A percentile compares a stretch with the other conserved stretches of the same genome.
Conservation (phyloP, 116 monocot genomes). For the Cymodocea nodosa region DNA sequence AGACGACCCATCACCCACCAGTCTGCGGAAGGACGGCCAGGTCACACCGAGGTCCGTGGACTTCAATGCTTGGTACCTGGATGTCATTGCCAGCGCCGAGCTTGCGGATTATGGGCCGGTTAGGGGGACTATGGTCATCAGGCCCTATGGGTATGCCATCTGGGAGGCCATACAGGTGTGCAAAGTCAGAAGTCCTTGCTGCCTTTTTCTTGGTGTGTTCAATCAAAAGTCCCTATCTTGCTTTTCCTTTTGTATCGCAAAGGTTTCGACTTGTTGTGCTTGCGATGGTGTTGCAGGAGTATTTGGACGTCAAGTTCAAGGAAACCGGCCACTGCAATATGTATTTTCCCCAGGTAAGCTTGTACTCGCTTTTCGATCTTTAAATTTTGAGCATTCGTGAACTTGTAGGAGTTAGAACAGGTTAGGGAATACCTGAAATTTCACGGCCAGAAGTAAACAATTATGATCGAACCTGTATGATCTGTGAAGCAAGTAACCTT, state of each 20-base stretch:
- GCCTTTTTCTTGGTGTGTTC: background rate
- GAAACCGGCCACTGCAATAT: conserved; percentile 96
- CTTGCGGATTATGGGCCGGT: conserved; percentile 98
- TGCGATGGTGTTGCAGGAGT: conserved; percentile 1
- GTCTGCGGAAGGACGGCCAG: conserved; percentile 15
- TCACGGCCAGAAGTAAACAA: too few relatives aligned
- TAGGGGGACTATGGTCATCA: conserved; percentile 95
- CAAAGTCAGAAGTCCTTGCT: background rate
- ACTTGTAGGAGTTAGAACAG: too few relatives aligned
- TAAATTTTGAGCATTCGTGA: background rate
- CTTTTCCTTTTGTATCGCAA: background rate
- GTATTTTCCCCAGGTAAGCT: conserved; percentile 92
- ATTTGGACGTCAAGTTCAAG: conserved; percentile 93
- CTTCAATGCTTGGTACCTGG: conserved; percentile 93
- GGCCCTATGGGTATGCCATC: conserved; percentile 96
- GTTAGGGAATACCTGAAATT: too few relatives aligned
- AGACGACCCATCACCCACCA: conserved; percentile 5
- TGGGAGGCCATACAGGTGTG: conserved; percentile 90
- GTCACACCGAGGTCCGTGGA: conserved; percentile 76
- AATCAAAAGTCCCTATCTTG: too few relatives aligned
- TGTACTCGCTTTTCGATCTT: background rate
- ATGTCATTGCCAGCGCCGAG: conserved; percentile 80
- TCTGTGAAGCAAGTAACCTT: too few relatives aligned
- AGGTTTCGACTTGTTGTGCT: background rate
- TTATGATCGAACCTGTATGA: too few relatives aligned